Evolutionary conservation across 768 basidiomycete genomes (phyloP).

Genomic region (Lyophyllum decastes): DNA sequence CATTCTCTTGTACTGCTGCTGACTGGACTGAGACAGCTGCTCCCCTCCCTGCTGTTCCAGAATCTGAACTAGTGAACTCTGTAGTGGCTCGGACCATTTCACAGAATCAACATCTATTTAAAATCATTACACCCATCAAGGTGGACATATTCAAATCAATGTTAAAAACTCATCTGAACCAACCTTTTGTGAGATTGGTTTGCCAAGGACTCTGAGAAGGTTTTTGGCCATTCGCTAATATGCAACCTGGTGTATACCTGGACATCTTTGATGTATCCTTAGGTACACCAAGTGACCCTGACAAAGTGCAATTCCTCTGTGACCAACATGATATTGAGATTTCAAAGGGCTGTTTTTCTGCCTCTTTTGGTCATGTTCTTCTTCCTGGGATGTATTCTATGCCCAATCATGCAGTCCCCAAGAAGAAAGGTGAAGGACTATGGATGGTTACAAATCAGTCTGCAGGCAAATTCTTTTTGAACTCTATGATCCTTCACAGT

Average conservation of each 20-base stretch:
- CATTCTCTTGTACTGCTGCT: not conserved
- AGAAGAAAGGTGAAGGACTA: constrained; percentile 27
- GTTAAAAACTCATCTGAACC: constrained; percentile 34
- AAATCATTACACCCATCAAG: constrained; percentile 32
- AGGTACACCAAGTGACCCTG: not conserved
- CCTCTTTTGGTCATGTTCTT: constrained; percentile 24
- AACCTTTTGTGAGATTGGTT: constrained; percentile 31
- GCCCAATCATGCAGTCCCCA: constrained; percentile 31
- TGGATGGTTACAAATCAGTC: constrained; percentile 39
- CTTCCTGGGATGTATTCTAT: constrained; percentile 13
- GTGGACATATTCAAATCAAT: constrained; percentile 27
- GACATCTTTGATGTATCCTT: not conserved
- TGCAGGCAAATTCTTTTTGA: constrained; percentile 25
- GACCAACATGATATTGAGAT: not conserved
- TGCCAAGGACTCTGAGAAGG: constrained; percentile 26
- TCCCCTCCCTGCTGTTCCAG: not conserved
- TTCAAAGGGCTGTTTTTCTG: constrained; percentile 10
- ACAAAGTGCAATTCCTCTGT: not conserved
- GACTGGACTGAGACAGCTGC: not conserved
- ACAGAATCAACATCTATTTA: not conserved
- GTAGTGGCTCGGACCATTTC: not conserved
- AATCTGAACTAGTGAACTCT: not conserved
- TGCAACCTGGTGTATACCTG: not conserved
- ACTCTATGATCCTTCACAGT: constrained; percentile 22
- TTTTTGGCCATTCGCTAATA: constrained; percentile 39